Evolutionary conservation across 805 yeast species (phyloP).

Genomic region (Hermanozyma aechmeae): DNA sequence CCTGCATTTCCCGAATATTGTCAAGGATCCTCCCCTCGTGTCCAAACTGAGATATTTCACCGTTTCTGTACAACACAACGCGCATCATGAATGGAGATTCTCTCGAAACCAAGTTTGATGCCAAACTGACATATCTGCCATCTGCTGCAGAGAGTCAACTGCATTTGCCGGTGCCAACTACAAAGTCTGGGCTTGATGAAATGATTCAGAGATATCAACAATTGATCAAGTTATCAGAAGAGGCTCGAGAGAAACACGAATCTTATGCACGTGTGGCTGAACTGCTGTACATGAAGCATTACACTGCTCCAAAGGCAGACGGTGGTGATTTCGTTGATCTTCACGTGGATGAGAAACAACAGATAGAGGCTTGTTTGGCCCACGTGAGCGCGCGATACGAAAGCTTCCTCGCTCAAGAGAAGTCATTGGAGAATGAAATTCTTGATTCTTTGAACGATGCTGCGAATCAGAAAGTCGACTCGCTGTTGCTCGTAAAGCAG

Average conservation of each 20-base stretch:
- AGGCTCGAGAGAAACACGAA: constrained; percentile 13
- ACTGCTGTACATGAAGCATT: constrained; percentile 1
- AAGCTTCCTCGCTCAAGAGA: constrained; percentile 13
- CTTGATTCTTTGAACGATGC: constrained; percentile 6
- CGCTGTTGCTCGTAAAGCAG: constrained; percentile 42
- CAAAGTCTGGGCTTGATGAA: constrained; percentile 17
- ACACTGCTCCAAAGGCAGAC: constrained; percentile 1
- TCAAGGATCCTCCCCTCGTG: too few relatives aligned
- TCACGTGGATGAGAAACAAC: constrained; percentile 12
- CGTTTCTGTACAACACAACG: too few relatives aligned
- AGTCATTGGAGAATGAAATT: constrained; percentile 12
- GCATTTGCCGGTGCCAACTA: constrained; percentile 9
- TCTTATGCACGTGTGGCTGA: constrained; percentile 1
- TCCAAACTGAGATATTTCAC: too few relatives aligned
- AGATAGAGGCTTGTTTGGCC: constrained; percentile 21
- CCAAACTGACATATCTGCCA: too few relatives aligned
- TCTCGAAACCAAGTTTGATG: too few relatives aligned
- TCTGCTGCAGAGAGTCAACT: too few relatives aligned
- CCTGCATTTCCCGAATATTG: too few relatives aligned
- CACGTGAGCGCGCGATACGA: constrained; percentile 19
- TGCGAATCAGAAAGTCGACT: constrained; percentile 8
- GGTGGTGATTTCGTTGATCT: constrained; percentile 13
- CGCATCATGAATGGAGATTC: too few relatives aligned
- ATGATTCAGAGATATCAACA: constrained; percentile 18
- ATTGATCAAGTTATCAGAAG: constrained; percentile 7